These are phyloP conservation scores for Zychaea mexicana DNA, from an alignment of 371 early-diverging fungal species.

Conservation along the genomic window DNA sequence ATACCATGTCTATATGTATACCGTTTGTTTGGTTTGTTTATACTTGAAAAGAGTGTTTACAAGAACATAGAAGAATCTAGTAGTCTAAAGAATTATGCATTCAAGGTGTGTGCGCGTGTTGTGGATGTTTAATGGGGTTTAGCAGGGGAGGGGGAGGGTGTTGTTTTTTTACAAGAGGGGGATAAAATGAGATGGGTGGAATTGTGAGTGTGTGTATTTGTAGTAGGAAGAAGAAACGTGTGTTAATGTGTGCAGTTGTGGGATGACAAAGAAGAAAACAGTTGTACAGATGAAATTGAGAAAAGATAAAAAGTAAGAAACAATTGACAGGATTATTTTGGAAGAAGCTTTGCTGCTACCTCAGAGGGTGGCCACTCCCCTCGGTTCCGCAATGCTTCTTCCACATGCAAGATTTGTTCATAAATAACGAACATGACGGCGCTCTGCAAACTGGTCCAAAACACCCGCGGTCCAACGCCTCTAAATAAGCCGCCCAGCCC, in stretches of 20 bases:
- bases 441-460: slow-evolving; percentile 70
- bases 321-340: not conserved
- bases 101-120: not conserved
- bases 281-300: not conserved
- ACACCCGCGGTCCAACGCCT: slow-evolving; percentile 68
- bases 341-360: slow-evolving; percentile 1
- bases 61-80: slow-evolving; percentile 6
- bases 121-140: not conserved
- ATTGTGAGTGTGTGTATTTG: not conserved
- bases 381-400: slow-evolving; percentile 33
- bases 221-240: not conserved
- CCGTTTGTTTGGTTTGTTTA: not conserved
- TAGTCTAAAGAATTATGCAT: not conserved
- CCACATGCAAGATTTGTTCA: slow-evolving; percentile 60
- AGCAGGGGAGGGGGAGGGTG: not conserved
- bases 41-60: slow-evolving; percentile 5
- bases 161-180: slow-evolving; percentile 1
- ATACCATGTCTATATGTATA: slow-evolving; percentile 4
- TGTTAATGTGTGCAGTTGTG: not conserved
- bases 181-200: not conserved
- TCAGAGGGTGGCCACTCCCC: slow-evolving; percentile 44
- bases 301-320: not conserved
- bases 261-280: not conserved
- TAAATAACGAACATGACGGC: slow-evolving; percentile 73
- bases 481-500: slow-evolving; percentile 66